These are phyloP conservation scores for Candida oleophila DNA, from an alignment of 805 yeast genomes.

Conservation along the genomic window DNA sequence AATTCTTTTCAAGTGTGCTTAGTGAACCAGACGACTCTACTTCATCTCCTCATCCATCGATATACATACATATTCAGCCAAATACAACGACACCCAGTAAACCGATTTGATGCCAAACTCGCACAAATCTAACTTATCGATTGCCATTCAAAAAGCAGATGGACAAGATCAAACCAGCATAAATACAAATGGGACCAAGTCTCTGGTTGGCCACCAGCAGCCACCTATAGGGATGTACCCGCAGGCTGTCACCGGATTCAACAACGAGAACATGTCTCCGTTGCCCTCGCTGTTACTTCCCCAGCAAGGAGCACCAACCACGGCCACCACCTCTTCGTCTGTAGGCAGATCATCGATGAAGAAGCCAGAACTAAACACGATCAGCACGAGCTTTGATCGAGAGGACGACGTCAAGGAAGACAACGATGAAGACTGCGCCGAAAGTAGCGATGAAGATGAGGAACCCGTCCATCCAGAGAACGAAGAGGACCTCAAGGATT, in stretches of 20 bases:
- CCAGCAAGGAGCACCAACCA: slow-evolving; percentile 28
- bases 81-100: background rate
- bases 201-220: slow-evolving; percentile 10
- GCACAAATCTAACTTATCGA: slow-evolving; percentile 39
- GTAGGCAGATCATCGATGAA: slow-evolving; percentile 25
- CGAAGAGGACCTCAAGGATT: slow-evolving; percentile 86
- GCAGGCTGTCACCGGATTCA: slow-evolving; percentile 14
- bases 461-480: slow-evolving; percentile 41
- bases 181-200: slow-evolving; percentile 16
- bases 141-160: slow-evolving; percentile 45
- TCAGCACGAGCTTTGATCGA: slow-evolving; percentile 32
- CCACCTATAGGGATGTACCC: slow-evolving; percentile 8
- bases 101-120: slow-evolving; percentile 16
- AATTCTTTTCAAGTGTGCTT: too few relatives aligned
- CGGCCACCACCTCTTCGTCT: slow-evolving; percentile 30
- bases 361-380: slow-evolving; percentile 37
- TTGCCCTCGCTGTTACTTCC: slow-evolving; percentile 16
- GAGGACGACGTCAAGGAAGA: slow-evolving; percentile 12
- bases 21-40: background rate
- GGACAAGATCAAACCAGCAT: slow-evolving; percentile 9
- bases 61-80: background rate
- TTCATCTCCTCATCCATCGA: background rate
- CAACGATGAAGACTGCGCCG: slow-evolving; percentile 19
- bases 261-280: slow-evolving; percentile 10
- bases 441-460: slow-evolving; percentile 19